phyloP scores from a whole-genome alignment of 2,329 filamentous ascomycete species.

The Ascochyta rabiei region DNA sequence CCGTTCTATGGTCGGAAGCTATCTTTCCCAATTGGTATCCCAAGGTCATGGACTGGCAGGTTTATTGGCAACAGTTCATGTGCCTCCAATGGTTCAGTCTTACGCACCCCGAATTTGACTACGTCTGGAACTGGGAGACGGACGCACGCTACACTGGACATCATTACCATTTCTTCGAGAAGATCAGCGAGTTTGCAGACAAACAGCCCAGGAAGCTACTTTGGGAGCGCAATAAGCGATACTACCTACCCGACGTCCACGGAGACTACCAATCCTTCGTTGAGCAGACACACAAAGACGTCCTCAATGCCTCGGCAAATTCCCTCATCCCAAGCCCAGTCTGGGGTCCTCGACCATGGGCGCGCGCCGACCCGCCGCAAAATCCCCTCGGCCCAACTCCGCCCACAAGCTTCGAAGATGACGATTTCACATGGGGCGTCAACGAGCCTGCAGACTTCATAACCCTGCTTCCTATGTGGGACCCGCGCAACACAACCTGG shows the following conservation, averaged over 20 bases:
- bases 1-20: conserved; percentile 73
- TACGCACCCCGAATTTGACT: conserved; percentile 79
- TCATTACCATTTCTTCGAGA: conserved; percentile 78
- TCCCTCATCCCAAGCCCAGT: conserved; percentile 63
- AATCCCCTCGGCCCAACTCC: conserved; percentile 79
- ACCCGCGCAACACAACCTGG: conserved; percentile 88
- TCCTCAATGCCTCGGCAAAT: conserved; percentile 47
- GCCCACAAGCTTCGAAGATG: conserved; percentile 74
- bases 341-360: conserved; percentile 82
- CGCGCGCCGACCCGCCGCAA: conserved; percentile 62
- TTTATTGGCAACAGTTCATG: conserved; percentile 67
- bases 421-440: conserved; percentile 85
- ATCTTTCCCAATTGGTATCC: conserved; percentile 57
- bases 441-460: conserved; percentile 91
- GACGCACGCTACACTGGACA: conserved; percentile 80
- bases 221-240: conserved; percentile 64
- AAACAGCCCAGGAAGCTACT: conserved; percentile 63
- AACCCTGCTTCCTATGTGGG: conserved; percentile 88
- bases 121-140: conserved; percentile 85
- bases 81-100: conserved; percentile 77
- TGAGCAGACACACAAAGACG: conserved; percentile 50
- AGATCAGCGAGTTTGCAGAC: conserved; percentile 61
- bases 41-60: conserved; percentile 55
- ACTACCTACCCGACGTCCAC: conserved; percentile 61
- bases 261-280: conserved; percentile 57